Evolutionary conservation across 2,329 filamentous ascomycete species (phyloP).

Genomic region (Tothia fuscella): DNA sequence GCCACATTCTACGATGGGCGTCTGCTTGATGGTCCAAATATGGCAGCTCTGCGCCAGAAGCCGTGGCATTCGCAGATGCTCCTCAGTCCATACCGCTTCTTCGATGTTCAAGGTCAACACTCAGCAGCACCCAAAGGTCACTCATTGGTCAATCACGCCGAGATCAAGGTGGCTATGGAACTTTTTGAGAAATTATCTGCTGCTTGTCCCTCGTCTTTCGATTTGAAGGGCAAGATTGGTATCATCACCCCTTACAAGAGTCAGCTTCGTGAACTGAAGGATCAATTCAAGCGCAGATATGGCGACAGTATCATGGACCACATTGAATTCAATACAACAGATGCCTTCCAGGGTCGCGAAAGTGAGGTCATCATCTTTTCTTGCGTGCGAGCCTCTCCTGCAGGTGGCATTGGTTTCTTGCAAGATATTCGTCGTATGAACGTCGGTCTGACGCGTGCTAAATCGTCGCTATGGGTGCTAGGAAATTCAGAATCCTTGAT

Average conservation of each 20-base stretch:
- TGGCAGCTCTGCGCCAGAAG: constrained; percentile 61
- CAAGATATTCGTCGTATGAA: constrained; percentile 98
- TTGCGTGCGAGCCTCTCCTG: constrained; percentile 85
- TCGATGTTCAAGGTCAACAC: constrained; percentile 85
- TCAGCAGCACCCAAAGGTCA: constrained; percentile 69
- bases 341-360: constrained; percentile 94
- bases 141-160: constrained; percentile 79
- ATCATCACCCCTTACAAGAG: constrained; percentile 98
- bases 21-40: constrained; percentile 72
- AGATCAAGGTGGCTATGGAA: constrained; percentile 75
- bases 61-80: constrained; percentile 78
- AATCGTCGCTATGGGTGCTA: constrained; percentile 91
- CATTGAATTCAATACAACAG: constrained; percentile 97
- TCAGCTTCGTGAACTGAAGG: constrained; percentile 69
- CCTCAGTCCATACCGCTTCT: constrained; percentile 90
- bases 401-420: constrained; percentile 95
- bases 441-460: constrained; percentile 90
- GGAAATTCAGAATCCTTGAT: constrained; percentile 79
- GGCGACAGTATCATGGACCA: constrained; percentile 62
- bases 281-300: constrained; percentile 59
- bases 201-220: constrained; percentile 47
- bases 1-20: constrained; percentile 82
- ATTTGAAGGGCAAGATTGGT: constrained; percentile 75
- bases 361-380: constrained; percentile 99
- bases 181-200: constrained; percentile 74